A percentile compares a stretch with the other conserved stretches of the same genome.
These are phyloP conservation scores for Fonsecaea pedrosoi DNA, from an alignment of 2,329 filamentous ascomycete genomes.

Conservation along the genomic window DNA sequence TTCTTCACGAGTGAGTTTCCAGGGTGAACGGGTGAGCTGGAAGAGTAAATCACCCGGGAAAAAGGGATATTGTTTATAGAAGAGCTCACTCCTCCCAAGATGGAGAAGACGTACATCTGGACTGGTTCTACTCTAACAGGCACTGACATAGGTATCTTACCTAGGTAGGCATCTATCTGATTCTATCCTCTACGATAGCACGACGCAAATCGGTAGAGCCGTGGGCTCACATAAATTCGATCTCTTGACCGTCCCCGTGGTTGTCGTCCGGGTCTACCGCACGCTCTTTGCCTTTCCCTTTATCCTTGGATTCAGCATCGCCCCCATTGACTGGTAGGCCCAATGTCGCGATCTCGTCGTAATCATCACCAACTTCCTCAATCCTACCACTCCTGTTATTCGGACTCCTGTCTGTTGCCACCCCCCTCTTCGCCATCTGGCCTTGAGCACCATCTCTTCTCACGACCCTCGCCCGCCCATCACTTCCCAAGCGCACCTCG, in stretches of 20 bases:
- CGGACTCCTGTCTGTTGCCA: not conserved
- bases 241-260: slow-evolving; percentile 17
- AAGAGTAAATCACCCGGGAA: too few relatives aligned
- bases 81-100: too few relatives aligned
- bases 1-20: too few relatives aligned
- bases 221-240: slow-evolving; percentile 27
- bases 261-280: not conserved
- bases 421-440: not conserved
- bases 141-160: not conserved
- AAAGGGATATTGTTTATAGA: too few relatives aligned
- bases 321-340: slow-evolving; percentile 3
- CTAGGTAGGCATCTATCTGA: not conserved
- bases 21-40: too few relatives aligned
- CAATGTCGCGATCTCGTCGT: slow-evolving; percentile 14
- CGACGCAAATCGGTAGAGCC: not conserved
- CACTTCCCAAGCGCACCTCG: slow-evolving; percentile 52
- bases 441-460: not conserved
- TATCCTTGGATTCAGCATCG: slow-evolving; percentile 15
- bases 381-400: not conserved
- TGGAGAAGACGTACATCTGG: not conserved
- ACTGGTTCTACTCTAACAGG: not conserved
- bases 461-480: slow-evolving; percentile 46
- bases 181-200: not conserved
- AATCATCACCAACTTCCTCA: slow-evolving; percentile 15
- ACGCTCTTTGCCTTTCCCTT: slow-evolving; percentile 26